A percentile compares a stretch with the other conserved stretches of the same genome.
Conservation (phyloP, 2,329 filamentous ascomycete genomes). For the Beauveria sp. region DNA sequence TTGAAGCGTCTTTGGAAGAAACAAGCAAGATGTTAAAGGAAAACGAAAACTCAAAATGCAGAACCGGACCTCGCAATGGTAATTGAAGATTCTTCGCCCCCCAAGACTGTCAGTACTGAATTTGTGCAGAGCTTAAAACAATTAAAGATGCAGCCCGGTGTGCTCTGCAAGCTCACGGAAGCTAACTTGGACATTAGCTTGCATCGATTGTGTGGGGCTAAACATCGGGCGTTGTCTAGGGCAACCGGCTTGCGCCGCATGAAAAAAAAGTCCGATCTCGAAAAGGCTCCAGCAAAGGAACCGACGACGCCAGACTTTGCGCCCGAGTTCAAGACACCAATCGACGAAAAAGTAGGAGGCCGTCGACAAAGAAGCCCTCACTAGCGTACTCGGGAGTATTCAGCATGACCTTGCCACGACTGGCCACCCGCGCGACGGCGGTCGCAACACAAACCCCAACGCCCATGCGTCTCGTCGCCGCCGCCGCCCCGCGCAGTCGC, state of each 20-base stretch:
- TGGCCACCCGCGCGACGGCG: background rate
- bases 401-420: background rate
- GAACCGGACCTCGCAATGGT: background rate
- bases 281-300: background rate
- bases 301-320: background rate
- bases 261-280: background rate
- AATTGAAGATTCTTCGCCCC: background rate
- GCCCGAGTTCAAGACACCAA: background rate
- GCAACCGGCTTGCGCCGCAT: constrained; percentile 22
- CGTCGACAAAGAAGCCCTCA: no score
- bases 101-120: background rate
- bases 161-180: background rate
- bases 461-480: background rate
- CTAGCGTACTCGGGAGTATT: background rate
- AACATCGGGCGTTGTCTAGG: constrained; percentile 29
- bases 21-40: background rate
- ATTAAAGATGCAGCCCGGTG: background rate
- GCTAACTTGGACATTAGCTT: background rate
- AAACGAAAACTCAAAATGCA: background rate
- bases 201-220: constrained; percentile 19
- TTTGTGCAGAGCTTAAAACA: background rate
- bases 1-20: constrained; percentile 8
- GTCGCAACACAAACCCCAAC: background rate
- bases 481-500: background rate
- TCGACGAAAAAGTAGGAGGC: background rate